A percentile compares a stretch with the other conserved stretches of the same genome.
Evolutionary conservation across 768 basidiomycete genomes (phyloP).

Genomic region (Rhodotorula graminis): DNA sequence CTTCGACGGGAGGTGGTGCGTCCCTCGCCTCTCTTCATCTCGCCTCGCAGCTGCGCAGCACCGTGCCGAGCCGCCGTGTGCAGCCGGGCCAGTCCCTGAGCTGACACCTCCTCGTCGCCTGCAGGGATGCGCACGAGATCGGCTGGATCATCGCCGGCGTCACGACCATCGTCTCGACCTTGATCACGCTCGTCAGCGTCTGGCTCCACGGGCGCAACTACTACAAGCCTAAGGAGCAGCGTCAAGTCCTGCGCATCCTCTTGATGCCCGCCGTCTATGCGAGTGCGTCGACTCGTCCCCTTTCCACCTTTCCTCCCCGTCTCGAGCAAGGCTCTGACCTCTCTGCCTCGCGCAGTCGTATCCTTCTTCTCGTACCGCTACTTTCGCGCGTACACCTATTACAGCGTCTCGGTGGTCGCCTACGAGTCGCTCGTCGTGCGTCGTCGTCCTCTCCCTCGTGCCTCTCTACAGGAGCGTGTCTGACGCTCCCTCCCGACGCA

Average conservation of each 20-base stretch:
- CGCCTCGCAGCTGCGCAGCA: too few species aligned
- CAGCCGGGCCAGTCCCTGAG: too few species aligned
- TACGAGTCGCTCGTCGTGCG: slow-evolving; percentile 38
- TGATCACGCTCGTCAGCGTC: slow-evolving; percentile 9
- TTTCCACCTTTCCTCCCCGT: slow-evolving; percentile 41
- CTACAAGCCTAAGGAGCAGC: slow-evolving; percentile 28
- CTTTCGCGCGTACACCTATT: slow-evolving; percentile 65
- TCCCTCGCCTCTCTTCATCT: neutral
- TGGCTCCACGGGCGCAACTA: slow-evolving; percentile 24
- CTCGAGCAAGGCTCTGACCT: neutral
- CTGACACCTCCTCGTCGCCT: too few species aligned
- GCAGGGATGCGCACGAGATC: slow-evolving; percentile 23
- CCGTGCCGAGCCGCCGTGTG: too few species aligned
- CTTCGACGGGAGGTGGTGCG: slow-evolving; percentile 15
- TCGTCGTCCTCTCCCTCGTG: too few species aligned
- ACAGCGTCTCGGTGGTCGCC: slow-evolving; percentile 24
- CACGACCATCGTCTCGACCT: slow-evolving; percentile 1
- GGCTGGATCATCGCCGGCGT: slow-evolving; percentile 23
- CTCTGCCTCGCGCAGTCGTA: slow-evolving; percentile 59
- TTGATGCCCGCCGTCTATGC: slow-evolving; percentile 33
- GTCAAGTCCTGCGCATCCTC: slow-evolving; percentile 27
- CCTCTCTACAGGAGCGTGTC: too few species aligned
- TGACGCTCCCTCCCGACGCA: slow-evolving; percentile 49
- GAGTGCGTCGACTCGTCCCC: neutral
- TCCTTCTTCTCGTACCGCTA: slow-evolving; percentile 82